Percentiles rank a stretch among this genome's conserved stretches.
phyloP scores from a whole-genome alignment of 2,329 filamentous ascomycete genomes.

The Penicillium sp. region DNA sequence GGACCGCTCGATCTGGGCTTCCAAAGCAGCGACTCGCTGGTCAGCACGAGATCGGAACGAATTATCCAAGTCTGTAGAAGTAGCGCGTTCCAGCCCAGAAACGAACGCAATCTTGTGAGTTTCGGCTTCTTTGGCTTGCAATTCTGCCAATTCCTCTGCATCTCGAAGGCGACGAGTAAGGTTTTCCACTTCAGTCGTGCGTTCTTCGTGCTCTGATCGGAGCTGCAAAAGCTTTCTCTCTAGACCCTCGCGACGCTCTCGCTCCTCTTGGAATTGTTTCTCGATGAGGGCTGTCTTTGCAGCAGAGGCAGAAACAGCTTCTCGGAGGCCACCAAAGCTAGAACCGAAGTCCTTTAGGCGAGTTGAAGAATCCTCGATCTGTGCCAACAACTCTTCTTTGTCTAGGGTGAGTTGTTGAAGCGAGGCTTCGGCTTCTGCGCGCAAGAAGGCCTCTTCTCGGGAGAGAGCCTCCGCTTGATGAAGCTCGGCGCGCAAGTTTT shows the following conservation, averaged over 20 bases:
- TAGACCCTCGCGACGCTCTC: conserved; percentile 67
- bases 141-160: conserved; percentile 82
- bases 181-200: conserved; percentile 72
- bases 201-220: conserved; percentile 77
- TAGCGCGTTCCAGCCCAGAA: conserved; percentile 74
- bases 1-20: conserved; percentile 74
- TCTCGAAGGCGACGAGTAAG: conserved; percentile 73
- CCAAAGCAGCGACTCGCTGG: conserved; percentile 66
- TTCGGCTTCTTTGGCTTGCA: conserved; percentile 80
- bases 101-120: conserved; percentile 82
- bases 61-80: conserved; percentile 41
- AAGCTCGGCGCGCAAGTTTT: conserved; percentile 79
- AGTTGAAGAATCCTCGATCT: conserved; percentile 65
- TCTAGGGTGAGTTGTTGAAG: conserved; percentile 78
- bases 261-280: conserved; percentile 74
- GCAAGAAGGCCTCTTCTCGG: conserved; percentile 75
- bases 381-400: conserved; percentile 71
- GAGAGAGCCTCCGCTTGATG: conserved; percentile 75
- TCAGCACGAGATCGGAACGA: conserved; percentile 41
- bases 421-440: conserved; percentile 71
- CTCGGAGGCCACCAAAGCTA: conserved; percentile 71
- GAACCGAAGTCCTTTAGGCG: conserved; percentile 67
- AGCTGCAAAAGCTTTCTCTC: conserved; percentile 75
- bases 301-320: conserved; percentile 74
- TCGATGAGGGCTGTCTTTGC: conserved; percentile 76